These are phyloP conservation scores for Ceratorhiza oryzae-sativae DNA, from an alignment of 1,284 basidiomycete species.

Conservation along the genomic window DNA sequence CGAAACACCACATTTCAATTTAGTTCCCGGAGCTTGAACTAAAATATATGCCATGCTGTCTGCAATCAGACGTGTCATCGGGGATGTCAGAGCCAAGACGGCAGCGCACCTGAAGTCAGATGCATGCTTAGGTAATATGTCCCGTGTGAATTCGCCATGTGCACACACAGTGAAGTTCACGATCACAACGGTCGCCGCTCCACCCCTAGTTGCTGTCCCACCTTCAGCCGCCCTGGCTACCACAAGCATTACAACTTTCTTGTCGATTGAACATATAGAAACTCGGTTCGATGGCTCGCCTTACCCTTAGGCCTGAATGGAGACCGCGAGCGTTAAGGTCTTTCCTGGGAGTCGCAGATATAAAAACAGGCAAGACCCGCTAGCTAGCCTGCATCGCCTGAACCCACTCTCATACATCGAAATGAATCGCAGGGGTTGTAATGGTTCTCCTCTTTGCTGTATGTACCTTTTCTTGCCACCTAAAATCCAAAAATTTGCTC, in stretches of 20 bases:
- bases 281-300: conserved; percentile 23
- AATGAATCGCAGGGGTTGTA: conserved; percentile 60
- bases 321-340: conserved; percentile 79
- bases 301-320: conserved; percentile 53
- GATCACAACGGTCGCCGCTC: conserved; percentile 12
- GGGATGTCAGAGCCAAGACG: neutral
- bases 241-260: neutral
- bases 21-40: no score
- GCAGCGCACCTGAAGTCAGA: neutral
- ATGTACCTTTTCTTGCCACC: conserved; percentile 47
- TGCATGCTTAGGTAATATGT: conserved; percentile 16
- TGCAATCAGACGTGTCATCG: no score
- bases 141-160: conserved; percentile 31
- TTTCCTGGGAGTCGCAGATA: conserved; percentile 83
- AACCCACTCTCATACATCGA: conserved; percentile 1
- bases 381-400: neutral
- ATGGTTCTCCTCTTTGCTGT: conserved; percentile 88
- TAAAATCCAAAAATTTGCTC: neutral
- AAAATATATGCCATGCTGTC: no score
- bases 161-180: neutral
- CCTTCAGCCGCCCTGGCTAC: neutral
- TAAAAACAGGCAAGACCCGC: conserved; percentile 73
- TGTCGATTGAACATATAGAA: neutral
- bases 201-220: neutral
- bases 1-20: neutral